phyloP scores from a whole-genome alignment of 2,329 filamentous ascomycete species.

The Sordariomycetes sp. region DNA sequence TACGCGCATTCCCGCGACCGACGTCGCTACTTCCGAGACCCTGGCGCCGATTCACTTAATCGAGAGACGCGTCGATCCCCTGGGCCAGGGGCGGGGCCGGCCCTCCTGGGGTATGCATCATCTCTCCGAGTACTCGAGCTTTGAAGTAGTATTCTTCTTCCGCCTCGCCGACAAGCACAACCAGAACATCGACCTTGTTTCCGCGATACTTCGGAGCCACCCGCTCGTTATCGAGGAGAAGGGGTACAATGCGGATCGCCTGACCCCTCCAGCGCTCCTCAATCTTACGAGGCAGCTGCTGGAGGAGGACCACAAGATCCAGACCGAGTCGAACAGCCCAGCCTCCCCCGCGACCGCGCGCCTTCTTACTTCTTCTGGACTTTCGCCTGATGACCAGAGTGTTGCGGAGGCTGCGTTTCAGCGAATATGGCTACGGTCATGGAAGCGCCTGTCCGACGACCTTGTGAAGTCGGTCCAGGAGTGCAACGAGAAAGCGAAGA shows the following conservation, averaged over 20 bases:
- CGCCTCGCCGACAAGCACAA: constrained; percentile 5
- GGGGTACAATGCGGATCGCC: constrained; percentile 5
- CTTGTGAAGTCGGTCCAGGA: constrained; percentile 2
- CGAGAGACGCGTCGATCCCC: constrained; percentile 4
- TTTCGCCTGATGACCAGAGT: not conserved
- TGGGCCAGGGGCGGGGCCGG: constrained; percentile 3
- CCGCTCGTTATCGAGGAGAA: constrained; percentile 3
- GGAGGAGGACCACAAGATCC: constrained; percentile 3
- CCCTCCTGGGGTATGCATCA: constrained; percentile 5
- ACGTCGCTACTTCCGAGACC: not conserved
- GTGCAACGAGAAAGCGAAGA: constrained; percentile 4
- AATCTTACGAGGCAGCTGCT: constrained; percentile 2
- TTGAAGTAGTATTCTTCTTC: constrained; percentile 5
- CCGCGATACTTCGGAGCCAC: constrained; percentile 4
- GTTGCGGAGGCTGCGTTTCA: not conserved
- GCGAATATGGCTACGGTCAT: constrained; percentile 1
- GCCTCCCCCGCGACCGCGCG: not conserved
- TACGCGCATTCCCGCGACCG: not conserved
- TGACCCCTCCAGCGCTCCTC: not conserved
- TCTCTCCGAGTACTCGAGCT: constrained; percentile 4
- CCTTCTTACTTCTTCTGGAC: constrained; percentile 1
- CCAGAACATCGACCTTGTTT: constrained; percentile 5
- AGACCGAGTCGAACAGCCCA: not conserved
- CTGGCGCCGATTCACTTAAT: constrained; percentile 5
- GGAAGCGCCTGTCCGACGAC: constrained; percentile 4